phyloP scores from a whole-genome alignment of 2,329 filamentous ascomycete genomes.

The Aphanoascus verrucosus region DNA sequence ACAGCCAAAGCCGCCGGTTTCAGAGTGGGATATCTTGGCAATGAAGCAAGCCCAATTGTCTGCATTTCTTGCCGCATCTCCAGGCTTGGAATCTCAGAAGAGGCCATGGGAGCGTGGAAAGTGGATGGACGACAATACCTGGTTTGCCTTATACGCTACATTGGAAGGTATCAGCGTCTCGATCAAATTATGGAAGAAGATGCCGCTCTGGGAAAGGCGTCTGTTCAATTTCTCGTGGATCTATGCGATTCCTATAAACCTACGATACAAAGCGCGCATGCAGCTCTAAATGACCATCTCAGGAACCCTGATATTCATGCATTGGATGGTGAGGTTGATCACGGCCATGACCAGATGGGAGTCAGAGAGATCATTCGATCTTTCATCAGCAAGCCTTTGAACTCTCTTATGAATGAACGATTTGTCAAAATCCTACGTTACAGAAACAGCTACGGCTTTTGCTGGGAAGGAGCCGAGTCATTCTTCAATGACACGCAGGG shows the following conservation, averaged over 20 bases:
- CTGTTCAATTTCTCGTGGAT: constrained; percentile 55
- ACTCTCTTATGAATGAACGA: constrained; percentile 55
- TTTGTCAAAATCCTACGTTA: constrained; percentile 54
- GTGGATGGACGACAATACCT: constrained; percentile 57
- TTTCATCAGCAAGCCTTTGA: constrained; percentile 62
- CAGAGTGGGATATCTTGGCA: constrained; percentile 53
- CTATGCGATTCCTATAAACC: constrained; percentile 66
- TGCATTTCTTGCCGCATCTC: constrained; percentile 58
- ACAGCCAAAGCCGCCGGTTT: constrained; percentile 55
- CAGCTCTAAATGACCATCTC: constrained; percentile 22
- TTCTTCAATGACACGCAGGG: constrained; percentile 43
- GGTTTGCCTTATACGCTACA: constrained; percentile 59
- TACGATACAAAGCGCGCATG: constrained; percentile 43
- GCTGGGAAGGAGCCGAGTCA: constrained; percentile 59
- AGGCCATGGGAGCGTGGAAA: constrained; percentile 68
- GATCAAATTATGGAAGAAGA: constrained; percentile 42
- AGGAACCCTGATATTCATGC: constrained; percentile 30
- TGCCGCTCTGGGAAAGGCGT: constrained; percentile 25
- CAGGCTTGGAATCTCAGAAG: constrained; percentile 62
- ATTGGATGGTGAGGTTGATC: neutral
- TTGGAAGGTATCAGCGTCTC: constrained; percentile 50
- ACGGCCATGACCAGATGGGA: neutral
- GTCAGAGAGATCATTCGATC: constrained; percentile 40
- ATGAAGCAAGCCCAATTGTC: constrained; percentile 44
- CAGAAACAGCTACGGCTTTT: constrained; percentile 42